Conservation (phyloP, 768 basidiomycete species). For the Leccinum broughii region DNA sequence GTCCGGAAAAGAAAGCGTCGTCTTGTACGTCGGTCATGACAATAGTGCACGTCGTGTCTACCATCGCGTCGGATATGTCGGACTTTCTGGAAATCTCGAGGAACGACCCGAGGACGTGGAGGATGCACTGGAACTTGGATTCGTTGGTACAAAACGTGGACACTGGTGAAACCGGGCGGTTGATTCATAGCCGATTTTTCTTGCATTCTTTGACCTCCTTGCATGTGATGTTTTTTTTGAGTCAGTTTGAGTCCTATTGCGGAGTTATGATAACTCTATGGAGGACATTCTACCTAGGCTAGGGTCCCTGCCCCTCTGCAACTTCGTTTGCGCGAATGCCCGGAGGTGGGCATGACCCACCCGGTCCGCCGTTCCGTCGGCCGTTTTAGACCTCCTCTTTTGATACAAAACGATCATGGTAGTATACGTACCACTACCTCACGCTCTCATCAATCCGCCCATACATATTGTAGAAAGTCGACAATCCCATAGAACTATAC, state of each 20-base stretch:
- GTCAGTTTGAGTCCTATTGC: too few relatives aligned
- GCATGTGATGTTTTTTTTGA: too few relatives aligned
- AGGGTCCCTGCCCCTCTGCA: too few relatives aligned
- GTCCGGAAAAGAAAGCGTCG: conserved; percentile 47
- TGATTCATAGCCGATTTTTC: neutral
- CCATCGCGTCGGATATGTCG: conserved; percentile 52
- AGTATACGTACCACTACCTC: neutral
- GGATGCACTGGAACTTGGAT: conserved; percentile 55
- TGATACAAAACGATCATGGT: too few relatives aligned
- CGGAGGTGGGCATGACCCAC: too few relatives aligned
- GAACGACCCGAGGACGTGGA: conserved; percentile 43
- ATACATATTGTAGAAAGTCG: neutral
- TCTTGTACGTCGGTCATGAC: conserved; percentile 54
- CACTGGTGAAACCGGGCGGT: conserved; percentile 45
- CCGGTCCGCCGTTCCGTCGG: too few relatives aligned
- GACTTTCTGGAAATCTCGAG: conserved; percentile 38
- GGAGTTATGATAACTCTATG: too few relatives aligned
- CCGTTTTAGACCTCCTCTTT: too few relatives aligned
- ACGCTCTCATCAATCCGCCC: neutral
- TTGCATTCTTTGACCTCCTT: neutral
- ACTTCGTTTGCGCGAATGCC: too few relatives aligned
- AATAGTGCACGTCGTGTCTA: conserved; percentile 55
- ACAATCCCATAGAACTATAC: neutral
- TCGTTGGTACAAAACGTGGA: conserved; percentile 45
- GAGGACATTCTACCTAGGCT: too few relatives aligned